Evolutionary conservation across 2,329 filamentous ascomycete species (phyloP), one percentile per base, ranked within the genome.

Genomic region (Thielaviopsis cerberus): DNA sequence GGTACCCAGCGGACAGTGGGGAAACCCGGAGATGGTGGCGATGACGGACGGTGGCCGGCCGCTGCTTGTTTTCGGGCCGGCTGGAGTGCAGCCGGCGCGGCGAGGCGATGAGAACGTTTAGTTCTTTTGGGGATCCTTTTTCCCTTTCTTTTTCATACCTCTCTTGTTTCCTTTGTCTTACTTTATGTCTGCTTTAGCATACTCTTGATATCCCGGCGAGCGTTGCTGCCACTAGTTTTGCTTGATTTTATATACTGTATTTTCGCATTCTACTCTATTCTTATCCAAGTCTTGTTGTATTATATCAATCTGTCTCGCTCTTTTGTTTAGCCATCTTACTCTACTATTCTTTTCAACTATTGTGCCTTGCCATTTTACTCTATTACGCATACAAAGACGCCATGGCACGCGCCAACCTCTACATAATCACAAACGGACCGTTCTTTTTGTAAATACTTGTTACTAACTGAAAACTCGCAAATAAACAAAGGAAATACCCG

Each of bases 1-100:
- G 0, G 63, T 68, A 4, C 66, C 67, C 2, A 51, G 50, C 17
- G 41, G 17, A 5, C 50, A 48, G 50, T 61, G 59, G 59, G 59
- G 59, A 3, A 61, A 61, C 45, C 59, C 59, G 0, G 57, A 61
- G 57, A 27, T 61, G 26, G 59, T 61, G n/a, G 59, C 59, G 13
- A 55, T 56, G 53, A 59, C 54, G 13, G 59, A 59, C 5, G 54
- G 51, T 6, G 55, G 52, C 15, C 37, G 51, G 37, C 54, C 57
- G n/a, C 27, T 61, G 15, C 57, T 61, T 15, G 26, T 61, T n/a
- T 61, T 57, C 27, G 51, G 54, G 10, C 53, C 53, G 1, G 24
- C 56, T 7, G 59, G 53, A 13, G 23, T 61, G 10, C 56, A 54
- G 26, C 22, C 53, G 13, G 37, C 51, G 50, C 57, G 50, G n/a